A percentile compares a stretch with the other conserved stretches of the same genome.
Evolutionary conservation across 768 basidiomycete species (phyloP).

Genomic region (Rhodotorula paludigena): DNA sequence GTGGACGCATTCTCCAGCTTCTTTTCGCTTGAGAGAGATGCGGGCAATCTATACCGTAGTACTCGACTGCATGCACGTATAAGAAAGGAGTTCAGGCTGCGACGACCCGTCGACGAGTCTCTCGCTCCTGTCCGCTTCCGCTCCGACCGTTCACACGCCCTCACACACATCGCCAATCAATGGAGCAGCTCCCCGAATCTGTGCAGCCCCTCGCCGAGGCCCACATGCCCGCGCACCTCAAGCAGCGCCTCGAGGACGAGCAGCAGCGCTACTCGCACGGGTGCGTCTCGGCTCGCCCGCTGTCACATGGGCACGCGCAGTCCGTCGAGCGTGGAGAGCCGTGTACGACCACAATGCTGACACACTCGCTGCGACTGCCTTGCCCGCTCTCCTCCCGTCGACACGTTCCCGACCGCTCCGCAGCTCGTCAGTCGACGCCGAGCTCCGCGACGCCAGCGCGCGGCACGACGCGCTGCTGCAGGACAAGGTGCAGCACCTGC

Average conservation of each 20-base stretch:
- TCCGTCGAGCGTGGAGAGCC: no score
- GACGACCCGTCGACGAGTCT: no score
- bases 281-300: background rate
- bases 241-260: background rate
- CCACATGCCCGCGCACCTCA: background rate
- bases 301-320: background rate
- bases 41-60: no score
- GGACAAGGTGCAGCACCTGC: background rate
- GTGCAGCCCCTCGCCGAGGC: constrained; percentile 1
- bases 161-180: no score
- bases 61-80: no score
- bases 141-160: no score
- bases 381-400: background rate
- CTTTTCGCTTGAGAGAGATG: no score
- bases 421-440: constrained; percentile 4
- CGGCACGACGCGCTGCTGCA: constrained; percentile 4
- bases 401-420: background rate
- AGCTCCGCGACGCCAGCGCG: background rate
- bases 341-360: background rate
- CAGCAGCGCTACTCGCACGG: background rate
- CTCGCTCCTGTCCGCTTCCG: no score
- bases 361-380: no score
- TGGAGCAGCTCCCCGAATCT: no score
- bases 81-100: no score
- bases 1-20: no score